Conservation (phyloP, 2,329 filamentous ascomycete species). For the Colletotrichum tamarilloi region DNA sequence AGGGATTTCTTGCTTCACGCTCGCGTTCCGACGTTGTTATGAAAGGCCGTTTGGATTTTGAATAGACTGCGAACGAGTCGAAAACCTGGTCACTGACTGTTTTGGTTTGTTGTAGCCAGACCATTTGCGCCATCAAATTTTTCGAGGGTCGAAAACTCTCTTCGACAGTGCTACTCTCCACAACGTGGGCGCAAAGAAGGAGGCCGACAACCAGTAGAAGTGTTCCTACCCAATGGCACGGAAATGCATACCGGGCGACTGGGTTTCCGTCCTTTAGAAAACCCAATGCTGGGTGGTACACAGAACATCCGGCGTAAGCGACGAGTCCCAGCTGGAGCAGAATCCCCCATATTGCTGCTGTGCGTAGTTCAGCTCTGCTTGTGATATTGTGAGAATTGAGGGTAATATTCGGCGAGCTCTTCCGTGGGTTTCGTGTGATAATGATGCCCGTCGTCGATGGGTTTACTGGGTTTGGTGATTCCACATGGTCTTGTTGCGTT, state of each 20-base stretch:
- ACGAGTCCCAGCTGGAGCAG: neutral
- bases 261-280: neutral
- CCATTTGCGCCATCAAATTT: neutral
- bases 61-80: neutral
- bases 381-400: neutral
- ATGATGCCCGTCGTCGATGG: neutral
- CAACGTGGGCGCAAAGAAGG: neutral
- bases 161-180: neutral
- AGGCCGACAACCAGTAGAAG: neutral
- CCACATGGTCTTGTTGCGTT: too few relatives aligned
- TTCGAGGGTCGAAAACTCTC: neutral
- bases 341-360: neutral
- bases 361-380: neutral
- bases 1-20: too few relatives aligned
- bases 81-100: neutral
- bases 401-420: neutral
- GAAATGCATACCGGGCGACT: neutral
- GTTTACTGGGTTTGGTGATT: too few relatives aligned
- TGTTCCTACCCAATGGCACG: neutral
- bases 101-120: conserved; percentile 6
- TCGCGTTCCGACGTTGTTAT: neutral
- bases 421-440: neutral
- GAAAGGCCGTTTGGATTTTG: neutral
- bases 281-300: neutral
- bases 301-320: neutral